Percentiles rank a stretch among this genome's conserved stretches.
These are phyloP conservation scores for Populus hybrid DNA, from an alignment of 441 rosid genomes.

Conservation along the genomic window DNA sequence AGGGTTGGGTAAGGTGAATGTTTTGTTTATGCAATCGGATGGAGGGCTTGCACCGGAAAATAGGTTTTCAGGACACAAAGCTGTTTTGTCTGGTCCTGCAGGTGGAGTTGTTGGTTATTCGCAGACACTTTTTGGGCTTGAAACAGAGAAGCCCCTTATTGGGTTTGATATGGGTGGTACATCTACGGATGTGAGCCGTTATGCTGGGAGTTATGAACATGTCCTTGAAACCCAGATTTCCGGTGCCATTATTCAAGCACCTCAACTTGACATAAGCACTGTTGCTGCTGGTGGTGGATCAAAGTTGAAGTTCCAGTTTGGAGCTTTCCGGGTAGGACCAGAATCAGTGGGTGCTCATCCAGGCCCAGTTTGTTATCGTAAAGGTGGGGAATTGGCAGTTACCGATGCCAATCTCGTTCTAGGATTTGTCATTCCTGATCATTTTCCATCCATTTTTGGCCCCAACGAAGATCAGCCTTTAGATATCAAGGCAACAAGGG, in stretches of 20 bases:
- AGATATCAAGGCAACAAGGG: conserved; percentile 66
- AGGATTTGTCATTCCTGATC: conserved; percentile 88
- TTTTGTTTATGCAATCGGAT: conserved; percentile 93
- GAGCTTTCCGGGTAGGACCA: conserved; percentile 90
- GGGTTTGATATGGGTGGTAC: conserved; percentile 99
- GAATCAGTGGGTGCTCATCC: conserved; percentile 98
- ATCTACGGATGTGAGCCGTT: conserved; percentile 93
- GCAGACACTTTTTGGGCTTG: conserved; percentile 85
- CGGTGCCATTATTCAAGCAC: conserved; percentile 91
- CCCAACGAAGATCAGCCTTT: conserved; percentile 78
- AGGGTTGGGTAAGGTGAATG: conserved; percentile 73
- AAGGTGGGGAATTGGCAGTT: conserved; percentile 88
- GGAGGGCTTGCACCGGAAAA: conserved; percentile 95
- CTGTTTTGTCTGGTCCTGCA: conserved; percentile 95
- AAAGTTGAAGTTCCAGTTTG: conserved; percentile 82
- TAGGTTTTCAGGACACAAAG: conserved; percentile 94
- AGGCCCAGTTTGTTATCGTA: conserved; percentile 92
- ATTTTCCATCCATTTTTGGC: conserved; percentile 91
- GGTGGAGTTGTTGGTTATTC: conserved; percentile 99
- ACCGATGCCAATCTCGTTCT: conserved; percentile 90
- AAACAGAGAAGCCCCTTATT: conserved; percentile 88
- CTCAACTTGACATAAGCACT: conserved; percentile 94
- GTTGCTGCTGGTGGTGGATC: conserved; percentile 99
- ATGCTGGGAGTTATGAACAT: conserved; percentile 93
- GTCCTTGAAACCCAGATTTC: conserved; percentile 94